Base-by-base conservation (phyloP, 192 early-diverging fungal species). In the Coemansia sp. region DNA sequence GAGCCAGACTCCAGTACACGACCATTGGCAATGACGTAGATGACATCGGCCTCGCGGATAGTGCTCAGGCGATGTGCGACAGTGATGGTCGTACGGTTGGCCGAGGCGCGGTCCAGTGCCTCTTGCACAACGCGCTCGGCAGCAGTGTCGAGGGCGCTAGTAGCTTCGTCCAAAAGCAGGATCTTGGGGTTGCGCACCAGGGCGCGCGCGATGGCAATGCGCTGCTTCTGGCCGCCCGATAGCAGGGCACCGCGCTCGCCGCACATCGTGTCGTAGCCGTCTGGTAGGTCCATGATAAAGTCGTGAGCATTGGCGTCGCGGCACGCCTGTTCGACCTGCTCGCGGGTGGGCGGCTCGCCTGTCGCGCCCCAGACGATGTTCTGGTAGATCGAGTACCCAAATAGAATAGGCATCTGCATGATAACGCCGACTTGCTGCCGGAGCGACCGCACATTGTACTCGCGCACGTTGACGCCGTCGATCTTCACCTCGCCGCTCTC, bases 211-310 rank as follows among this genome's bases (percentile, higher is more conserved):
- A 98, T 97, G 56, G 94, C 93, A 67, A 96, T 93, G 61, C 95
- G 88, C 67, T 95, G 96, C 74, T 95, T 95, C 72, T 98, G 95
- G 14, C 95, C 95, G 54, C 95, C 95, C 21, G 90, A 92, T 6
- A 98, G 62, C 73, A 86, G 67, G 46, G 90, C 82, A 4, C 88
- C 90, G 43, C 84, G 77, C 73, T 97, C 94, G 53, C 96, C 96
- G 18, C 95, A 92, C 55, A 87, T 58, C 1, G 95, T 95, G 66
- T 95, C 88, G 81, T 95, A 93, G 33, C 87, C 86, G 15, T 91
- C 71, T 19, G 90, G 89, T 19, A 92, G 74, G 24, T 82, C 74
- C 57, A 67, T 67, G 53, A 93, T 91, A 65, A 93, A 93, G 27
- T 85, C 85, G 58, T 91, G 91, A 1, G 85, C 85, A 48, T 93